Base-by-base conservation (phyloP, 1,284 basidiomycete genomes). In the Microbotryum intermedium region DNA sequence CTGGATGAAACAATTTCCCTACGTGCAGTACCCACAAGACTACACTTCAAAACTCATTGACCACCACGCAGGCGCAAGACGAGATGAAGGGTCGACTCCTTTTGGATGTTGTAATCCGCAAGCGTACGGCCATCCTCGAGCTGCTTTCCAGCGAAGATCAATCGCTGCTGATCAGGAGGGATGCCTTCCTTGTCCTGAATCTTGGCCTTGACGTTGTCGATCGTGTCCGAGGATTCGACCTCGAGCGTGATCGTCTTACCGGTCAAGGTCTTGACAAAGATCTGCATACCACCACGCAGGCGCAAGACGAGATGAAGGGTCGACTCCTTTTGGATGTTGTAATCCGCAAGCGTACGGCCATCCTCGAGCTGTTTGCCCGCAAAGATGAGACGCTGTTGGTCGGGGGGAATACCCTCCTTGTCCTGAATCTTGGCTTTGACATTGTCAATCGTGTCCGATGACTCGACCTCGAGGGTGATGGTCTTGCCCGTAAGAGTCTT, bases 271-370 rank as follows among this genome's bases (percentile, higher is more conserved):
- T 93, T 92, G 63, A 93, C 90, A 78, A 92, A 92, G 75, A 92
- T 92, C 78, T 92, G 90, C 90, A 91, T 71, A 64, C 88, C 88
- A 76, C 88, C 72, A 82, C 84, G 81, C 50, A 86, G 81, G 76
- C 89, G 85, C 64, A 97, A 85, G 66, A 98, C 94, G 67, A 97
- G 79, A 78, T 98, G 93, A 65, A 98, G 87, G 60, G 94, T 98
- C 44, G 86, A 87, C 80, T 91, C 89, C 80, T 91, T 91, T 79
- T 91, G 94, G 73, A 97, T 97, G 82, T 88, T 90, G 80, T 94
- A 93, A 79, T 93, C 88, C 67, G 81, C 85, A 60, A 95, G 81
- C 30, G 91, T 95, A 72, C 90, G 87, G 59, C 91, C 92, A 77
- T 97, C 92, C 79, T 95, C 91, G 70, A 95, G 86, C 77, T 94